Evolutionary conservation across 768 basidiomycete species (phyloP), one percentile per base, ranked within the genome.

Genomic region (Leccinum disarticulatum): DNA sequence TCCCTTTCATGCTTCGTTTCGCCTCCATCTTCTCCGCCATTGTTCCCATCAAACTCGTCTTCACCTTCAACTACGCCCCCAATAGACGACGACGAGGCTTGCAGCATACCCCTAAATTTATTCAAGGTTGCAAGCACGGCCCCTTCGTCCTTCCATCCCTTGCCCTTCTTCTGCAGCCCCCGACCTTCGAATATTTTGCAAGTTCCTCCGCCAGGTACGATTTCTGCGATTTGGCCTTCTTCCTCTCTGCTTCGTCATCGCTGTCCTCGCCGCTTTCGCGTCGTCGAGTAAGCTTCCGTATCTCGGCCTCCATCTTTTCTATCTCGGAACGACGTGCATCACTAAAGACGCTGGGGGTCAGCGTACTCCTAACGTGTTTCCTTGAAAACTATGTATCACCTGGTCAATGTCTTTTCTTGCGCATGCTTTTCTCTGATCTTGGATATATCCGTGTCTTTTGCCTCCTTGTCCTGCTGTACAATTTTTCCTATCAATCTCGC

Each of bases 251-350:
- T 15, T 73, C 80, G 48, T 92, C 88, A 33, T 88, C 88, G 65
- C 89, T 89, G 47, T 83, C 86, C 27, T 80, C 80, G 14, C 78
- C 77, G 9, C 80, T 78, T 28, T 79, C 82, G 8, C 81, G 82
- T 47, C 80, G 81, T 61, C 86, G 85, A 30, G 84, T 79, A 7
- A 96, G 83, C 61, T 84, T 88, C 27, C 91, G 87, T 57, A 98
- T 90, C 49, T 93, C 90, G 7, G 85, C 86, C 73, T 98, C 93
- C 87, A 98, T 91, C 66, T 83, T 88, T 65, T 87, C 87, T 54
- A 97, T 91, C 70, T 94, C 87, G 6, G 84, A 79, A 68, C 87
- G 83, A 22, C 90, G 88, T 11, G 82, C 74, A 35, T 80, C 79
- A 54, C 89, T 93, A 58, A 4, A 50, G 36, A 30, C 4, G 22